Evolutionary conservation across 768 basidiomycete genomes (phyloP).

Genomic region (Boletellus ananas): DNA sequence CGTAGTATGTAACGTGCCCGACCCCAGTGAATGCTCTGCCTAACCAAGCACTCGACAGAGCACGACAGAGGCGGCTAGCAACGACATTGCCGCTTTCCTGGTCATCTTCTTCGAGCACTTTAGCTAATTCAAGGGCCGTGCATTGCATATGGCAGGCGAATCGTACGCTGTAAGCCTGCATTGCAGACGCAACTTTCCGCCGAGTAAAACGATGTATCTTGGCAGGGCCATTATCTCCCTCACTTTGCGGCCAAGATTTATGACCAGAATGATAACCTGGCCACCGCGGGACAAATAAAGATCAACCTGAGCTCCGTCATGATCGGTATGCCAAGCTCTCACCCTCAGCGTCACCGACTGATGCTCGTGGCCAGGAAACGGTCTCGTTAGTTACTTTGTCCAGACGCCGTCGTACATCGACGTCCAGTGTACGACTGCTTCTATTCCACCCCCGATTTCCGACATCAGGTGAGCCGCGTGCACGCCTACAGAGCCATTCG

Average conservation of each 20-base stretch:
- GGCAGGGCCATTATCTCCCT: constrained; percentile 46
- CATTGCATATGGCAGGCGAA: constrained; percentile 55
- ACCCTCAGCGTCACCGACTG: not conserved
- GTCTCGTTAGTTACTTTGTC: not conserved
- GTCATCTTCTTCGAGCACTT: constrained; percentile 71
- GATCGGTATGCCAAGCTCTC: constrained; percentile 31
- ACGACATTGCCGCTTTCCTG: constrained; percentile 65
- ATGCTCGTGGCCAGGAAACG: not conserved
- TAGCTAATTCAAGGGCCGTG: constrained; percentile 57
- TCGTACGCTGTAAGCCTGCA: constrained; percentile 41
- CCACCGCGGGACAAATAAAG: constrained; percentile 42
- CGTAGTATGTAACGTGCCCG: not conserved
- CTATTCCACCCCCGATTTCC: constrained; percentile 25
- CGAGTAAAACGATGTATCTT: not conserved
- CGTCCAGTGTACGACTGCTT: not conserved
- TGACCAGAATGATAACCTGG: constrained; percentile 40
- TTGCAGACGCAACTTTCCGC: not conserved
- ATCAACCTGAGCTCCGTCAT: constrained; percentile 45
- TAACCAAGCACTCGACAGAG: not conserved
- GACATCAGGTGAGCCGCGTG: constrained; percentile 3
- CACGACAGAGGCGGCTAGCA: constrained; percentile 58
- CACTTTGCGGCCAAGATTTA: constrained; percentile 42
- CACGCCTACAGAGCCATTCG: not conserved
- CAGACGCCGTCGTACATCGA: not conserved
- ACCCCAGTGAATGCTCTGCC: not conserved